A percentile compares a stretch with the other conserved stretches of the same genome.
These are phyloP conservation scores for Penicillium rolfsii DNA, from an alignment of 2,329 filamentous ascomycete genomes.

Conservation along the genomic window DNA sequence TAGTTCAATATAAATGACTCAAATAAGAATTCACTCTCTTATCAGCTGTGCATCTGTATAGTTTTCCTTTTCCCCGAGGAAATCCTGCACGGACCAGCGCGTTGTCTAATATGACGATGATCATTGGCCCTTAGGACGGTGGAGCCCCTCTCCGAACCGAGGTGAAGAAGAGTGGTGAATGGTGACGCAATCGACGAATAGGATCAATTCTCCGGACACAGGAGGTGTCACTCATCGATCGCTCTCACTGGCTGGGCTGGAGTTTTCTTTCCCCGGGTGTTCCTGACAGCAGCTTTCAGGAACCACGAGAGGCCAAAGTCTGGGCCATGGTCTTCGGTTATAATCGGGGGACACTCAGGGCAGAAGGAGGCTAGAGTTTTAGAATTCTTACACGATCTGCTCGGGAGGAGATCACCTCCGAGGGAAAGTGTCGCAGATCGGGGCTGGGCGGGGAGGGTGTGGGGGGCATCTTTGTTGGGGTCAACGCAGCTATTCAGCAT, in stretches of 20 bases:
- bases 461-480: not conserved
- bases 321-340: not conserved
- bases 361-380: not conserved
- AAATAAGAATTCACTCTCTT: not conserved
- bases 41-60: not conserved
- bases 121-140: not conserved
- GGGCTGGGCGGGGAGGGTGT: not conserved
- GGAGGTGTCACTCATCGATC: not conserved
- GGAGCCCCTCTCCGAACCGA: not conserved
- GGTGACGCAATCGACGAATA: not conserved
- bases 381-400: not conserved
- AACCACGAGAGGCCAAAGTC: not conserved
- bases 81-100: not conserved
- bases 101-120: not conserved
- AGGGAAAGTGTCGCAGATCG: slow-evolving; percentile 4
- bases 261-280: not conserved
- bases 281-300: not conserved
- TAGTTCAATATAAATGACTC: not conserved
- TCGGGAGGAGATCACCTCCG: slow-evolving; percentile 1
- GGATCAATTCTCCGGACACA: not conserved
- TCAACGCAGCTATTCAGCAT: not conserved
- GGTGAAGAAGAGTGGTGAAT: not conserved
- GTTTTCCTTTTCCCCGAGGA: not conserved
- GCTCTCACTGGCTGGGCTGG: too few relatives aligned
- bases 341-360: not conserved